Percentiles rank a stretch among this genome's conserved stretches.
Evolutionary conservation across 78 protist genomes (phyloP).

Genomic region (Guillardia theta): DNA sequence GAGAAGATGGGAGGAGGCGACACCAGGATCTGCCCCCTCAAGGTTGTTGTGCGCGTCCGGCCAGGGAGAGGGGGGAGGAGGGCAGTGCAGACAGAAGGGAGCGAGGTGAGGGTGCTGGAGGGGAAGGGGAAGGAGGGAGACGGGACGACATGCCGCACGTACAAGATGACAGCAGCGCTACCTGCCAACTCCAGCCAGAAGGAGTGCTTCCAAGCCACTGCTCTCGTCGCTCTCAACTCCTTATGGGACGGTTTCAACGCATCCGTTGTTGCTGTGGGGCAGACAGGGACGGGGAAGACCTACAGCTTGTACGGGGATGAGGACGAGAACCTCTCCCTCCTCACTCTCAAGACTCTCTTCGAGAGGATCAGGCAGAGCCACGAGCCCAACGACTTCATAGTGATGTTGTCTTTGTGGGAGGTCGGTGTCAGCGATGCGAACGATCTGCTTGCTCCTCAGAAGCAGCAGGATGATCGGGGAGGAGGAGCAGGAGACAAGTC

Average conservation of each 20-base stretch:
- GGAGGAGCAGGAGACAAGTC: too few species aligned
- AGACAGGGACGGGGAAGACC: constrained; percentile 17
- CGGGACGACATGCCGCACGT: not conserved
- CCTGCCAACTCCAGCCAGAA: not conserved
- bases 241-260: not conserved
- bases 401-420: not conserved
- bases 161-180: not conserved
- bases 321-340: not conserved
- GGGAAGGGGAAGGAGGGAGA: not conserved
- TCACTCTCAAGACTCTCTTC: not conserved
- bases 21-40: not conserved
- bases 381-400: not conserved
- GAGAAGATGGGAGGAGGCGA: constrained; percentile 1
- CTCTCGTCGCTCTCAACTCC: not conserved
- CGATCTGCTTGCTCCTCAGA: not conserved
- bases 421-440: not conserved
- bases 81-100: too few species aligned
- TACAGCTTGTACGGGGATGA: not conserved
- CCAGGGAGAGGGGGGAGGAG: not conserved
- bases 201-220: not conserved
- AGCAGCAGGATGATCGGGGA: too few species aligned
- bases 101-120: not conserved
- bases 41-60: not conserved
- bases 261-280: not conserved
- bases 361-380: not conserved